These are phyloP conservation scores for Irpex lacteus DNA, from an alignment of 1,284 basidiomycete species.

Conservation along the genomic window DNA sequence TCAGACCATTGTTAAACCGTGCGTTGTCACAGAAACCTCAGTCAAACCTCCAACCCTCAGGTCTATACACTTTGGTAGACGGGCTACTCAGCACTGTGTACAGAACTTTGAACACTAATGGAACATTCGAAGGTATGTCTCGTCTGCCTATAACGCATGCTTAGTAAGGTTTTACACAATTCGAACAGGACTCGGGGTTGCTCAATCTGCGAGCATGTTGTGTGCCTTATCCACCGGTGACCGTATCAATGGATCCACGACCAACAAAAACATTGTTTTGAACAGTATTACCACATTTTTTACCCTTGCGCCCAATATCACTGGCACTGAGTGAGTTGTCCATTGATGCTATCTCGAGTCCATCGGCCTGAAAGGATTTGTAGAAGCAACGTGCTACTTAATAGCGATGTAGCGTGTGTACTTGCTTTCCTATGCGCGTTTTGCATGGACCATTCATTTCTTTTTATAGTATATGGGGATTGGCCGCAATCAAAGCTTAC, in stretches of 20 bases:
- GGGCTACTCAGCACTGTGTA: not conserved
- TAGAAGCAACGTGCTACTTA: not conserved
- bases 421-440: not conserved
- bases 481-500: constrained; percentile 3
- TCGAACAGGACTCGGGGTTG: not conserved
- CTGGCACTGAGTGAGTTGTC: not conserved
- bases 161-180: not conserved
- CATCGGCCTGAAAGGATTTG: not conserved
- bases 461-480: not conserved
- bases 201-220: not conserved
- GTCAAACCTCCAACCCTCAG: not conserved
- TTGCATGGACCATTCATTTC: not conserved
- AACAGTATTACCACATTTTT: not conserved
- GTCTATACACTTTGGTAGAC: not conserved
- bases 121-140: not conserved
- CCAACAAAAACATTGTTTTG: not conserved
- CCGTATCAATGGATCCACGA: not conserved
- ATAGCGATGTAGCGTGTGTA: not conserved
- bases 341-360: not conserved
- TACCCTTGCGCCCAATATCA: not conserved
- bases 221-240: not conserved
- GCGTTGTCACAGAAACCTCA: not conserved
- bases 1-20: not conserved
- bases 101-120: not conserved
- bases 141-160: not conserved